phyloP scores from a whole-genome alignment of 2,329 filamentous ascomycete genomes.

The Zymoseptoria pseudotritici region DNA sequence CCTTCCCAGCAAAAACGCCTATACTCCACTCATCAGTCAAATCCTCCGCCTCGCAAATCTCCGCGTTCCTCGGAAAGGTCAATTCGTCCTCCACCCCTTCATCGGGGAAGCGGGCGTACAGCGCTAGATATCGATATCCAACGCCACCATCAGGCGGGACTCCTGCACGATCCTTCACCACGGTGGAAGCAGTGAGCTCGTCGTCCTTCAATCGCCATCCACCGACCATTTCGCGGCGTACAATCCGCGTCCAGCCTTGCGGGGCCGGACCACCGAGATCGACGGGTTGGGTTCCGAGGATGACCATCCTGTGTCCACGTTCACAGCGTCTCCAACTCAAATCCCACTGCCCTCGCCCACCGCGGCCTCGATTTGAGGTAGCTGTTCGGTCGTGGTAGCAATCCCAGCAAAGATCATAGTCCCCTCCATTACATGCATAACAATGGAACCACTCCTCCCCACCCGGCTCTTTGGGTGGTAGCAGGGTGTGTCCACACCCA shows the following conservation, averaged over 20 bases:
- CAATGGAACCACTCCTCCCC: slow-evolving; percentile 62
- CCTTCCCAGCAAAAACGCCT: slow-evolving; percentile 73
- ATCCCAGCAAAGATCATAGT: slow-evolving; percentile 74
- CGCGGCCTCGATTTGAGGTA: slow-evolving; percentile 63
- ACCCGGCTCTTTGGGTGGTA: background rate
- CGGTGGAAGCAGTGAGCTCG: background rate
- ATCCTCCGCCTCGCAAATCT: slow-evolving; percentile 75
- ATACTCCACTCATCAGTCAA: slow-evolving; percentile 88
- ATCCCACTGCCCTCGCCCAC: slow-evolving; percentile 38
- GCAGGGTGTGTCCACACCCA: slow-evolving; percentile 56
- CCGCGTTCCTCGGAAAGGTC: slow-evolving; percentile 73
- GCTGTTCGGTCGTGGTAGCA: slow-evolving; percentile 67
- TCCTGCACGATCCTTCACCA: slow-evolving; percentile 27
- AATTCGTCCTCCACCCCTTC: slow-evolving; percentile 63
- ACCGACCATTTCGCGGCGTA: slow-evolving; percentile 69
- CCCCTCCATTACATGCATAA: slow-evolving; percentile 65
- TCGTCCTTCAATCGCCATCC: slow-evolving; percentile 59
- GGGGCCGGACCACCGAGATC: slow-evolving; percentile 39
- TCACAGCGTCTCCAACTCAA: slow-evolving; percentile 72
- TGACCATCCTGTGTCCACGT: slow-evolving; percentile 73
- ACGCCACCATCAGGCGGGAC: slow-evolving; percentile 64
- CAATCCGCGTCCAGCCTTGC: slow-evolving; percentile 55
- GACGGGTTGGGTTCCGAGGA: slow-evolving; percentile 64
- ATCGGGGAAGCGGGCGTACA: slow-evolving; percentile 64
- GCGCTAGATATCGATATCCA: slow-evolving; percentile 56